Conservation (phyloP, 1,139 yeast species). For the Saccharomycopsis hybrid region DNA sequence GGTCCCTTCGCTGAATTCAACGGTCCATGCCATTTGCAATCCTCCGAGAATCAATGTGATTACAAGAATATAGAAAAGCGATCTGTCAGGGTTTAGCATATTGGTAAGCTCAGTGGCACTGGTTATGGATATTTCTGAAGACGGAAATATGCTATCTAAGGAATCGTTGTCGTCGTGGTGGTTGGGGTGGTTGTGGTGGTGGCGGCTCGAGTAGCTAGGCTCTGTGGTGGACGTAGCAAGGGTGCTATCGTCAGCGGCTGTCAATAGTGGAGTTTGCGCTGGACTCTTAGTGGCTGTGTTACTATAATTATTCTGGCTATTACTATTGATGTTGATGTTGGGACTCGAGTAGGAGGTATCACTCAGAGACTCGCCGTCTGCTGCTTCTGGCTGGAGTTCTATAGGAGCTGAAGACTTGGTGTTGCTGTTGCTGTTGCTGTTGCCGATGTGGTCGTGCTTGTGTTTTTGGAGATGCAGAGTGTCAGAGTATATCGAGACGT, state of each 20-base stretch:
- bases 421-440: too few species aligned
- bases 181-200: background rate
- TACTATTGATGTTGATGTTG: background rate
- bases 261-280: background rate
- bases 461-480: background rate
- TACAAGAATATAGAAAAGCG: conserved; percentile 37
- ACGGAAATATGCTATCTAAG: background rate
- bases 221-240: background rate
- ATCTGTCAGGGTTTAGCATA: conserved; percentile 27
- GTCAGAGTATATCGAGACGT: background rate
- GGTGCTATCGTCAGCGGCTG: background rate
- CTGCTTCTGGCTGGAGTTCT: background rate
- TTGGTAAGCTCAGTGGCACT: conserved; percentile 1
- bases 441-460: too few species aligned
- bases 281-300: background rate
- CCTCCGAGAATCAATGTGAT: conserved; percentile 45
- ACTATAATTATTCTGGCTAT: background rate
- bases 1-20: conserved; percentile 49
- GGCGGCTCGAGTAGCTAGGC: background rate
- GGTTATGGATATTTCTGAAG: background rate
- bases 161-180: background rate
- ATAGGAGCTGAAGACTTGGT: background rate
- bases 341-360: background rate
- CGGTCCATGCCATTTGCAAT: conserved; percentile 47
- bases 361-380: background rate